Conservation (phyloP, 2,329 filamentous ascomycete genomes). For the Claviceps sp. region DNA sequence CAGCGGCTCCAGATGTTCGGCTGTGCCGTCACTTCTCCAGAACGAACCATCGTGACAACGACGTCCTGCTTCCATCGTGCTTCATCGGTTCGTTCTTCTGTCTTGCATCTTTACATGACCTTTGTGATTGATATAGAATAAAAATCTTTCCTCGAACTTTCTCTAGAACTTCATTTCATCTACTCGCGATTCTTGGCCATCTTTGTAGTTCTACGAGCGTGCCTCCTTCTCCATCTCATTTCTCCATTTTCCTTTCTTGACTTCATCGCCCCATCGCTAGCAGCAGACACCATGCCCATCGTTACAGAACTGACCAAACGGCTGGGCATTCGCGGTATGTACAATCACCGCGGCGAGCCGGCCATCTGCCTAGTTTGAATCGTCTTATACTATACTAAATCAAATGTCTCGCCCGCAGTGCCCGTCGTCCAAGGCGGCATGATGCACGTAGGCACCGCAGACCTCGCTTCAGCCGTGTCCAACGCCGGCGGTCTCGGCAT, state of each 20-base stretch:
- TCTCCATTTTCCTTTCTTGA: neutral
- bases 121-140: no score
- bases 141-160: no score
- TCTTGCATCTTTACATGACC: no score
- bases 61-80: no score
- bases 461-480: slow-evolving; percentile 62
- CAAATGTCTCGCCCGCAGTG: slow-evolving; percentile 30
- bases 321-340: slow-evolving; percentile 39
- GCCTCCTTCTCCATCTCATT: neutral
- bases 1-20: no score
- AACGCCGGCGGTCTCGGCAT: slow-evolving; percentile 76
- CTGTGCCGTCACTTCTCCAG: no score
- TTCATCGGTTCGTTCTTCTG: no score
- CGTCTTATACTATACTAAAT: neutral
- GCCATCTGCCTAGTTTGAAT: neutral
- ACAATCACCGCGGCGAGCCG: neutral
- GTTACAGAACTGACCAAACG: slow-evolving; percentile 43
- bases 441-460: slow-evolving; percentile 75
- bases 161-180: no score
- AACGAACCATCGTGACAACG: no score
- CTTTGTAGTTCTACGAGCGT: no score
- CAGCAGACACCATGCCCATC: slow-evolving; percentile 34
- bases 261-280: no score
- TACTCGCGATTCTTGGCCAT: no score
- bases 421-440: slow-evolving; percentile 78